Base-by-base conservation (phyloP, 345 rosid species). In the Lepidium didymum region DNA sequence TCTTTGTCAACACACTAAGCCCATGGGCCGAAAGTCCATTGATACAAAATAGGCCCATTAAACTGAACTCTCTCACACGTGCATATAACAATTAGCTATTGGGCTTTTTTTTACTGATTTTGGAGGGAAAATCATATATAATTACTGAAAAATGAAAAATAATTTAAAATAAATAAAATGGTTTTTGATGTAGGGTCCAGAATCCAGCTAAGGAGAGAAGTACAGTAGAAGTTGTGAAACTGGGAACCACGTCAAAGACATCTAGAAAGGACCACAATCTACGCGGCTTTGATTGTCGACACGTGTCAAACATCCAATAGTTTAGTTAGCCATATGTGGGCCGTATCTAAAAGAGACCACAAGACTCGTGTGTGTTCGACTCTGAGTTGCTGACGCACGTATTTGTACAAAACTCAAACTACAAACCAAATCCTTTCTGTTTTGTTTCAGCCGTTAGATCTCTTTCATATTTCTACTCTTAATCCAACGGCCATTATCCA, bases 301-400 rank as follows among this genome's bases (percentile, higher is more conserved):
- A 74, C 68, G 73, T 74, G 68, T 74, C 62, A 4, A 10, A 41
- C 56, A 74, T 59, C 62, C 25, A 52, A 0, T 49, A 36, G 34
- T 5, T 59, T 51, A 51, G 49, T 15, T 15, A 0, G 50, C 38
- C 68, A 56, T 68, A 59, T 73, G 77, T 73, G 71, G 71, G 44
- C 60, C 77, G 67, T 57, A 73, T 73, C 77, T 65, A 73, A 34
- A 33, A 57, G 54, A 40, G 21, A 40, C 8, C 77, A 45, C 62
- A 67, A 25, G 50, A 59, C 77, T 74, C 77, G 67, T 73, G 73
- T 73, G 73, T 73, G 77, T 73, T 65, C 72, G 54, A 55, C 70
- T 64, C 58, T 29, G 58, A 46, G 44, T 56, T 65, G 35, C 67
- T 73, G 77, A 65, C 72, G 66, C 47, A 73, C 38, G 37, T 54